phyloP scores from a whole-genome alignment of 306 rosid genomes.

The Adenanthera pavonina region DNA sequence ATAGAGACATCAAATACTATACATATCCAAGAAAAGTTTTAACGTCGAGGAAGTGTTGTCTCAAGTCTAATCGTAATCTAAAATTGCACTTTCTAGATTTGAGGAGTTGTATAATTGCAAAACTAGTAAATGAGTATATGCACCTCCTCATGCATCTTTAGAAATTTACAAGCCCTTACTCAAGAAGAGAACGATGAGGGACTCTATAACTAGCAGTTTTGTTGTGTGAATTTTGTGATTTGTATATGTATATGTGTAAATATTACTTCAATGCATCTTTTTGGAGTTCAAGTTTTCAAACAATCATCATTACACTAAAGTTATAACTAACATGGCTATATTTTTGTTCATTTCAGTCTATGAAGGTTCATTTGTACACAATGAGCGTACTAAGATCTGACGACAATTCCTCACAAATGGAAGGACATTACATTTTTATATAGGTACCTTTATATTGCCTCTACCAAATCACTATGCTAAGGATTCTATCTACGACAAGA shows the following conservation, averaged over 20 bases:
- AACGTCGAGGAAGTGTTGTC: slow-evolving; percentile 4
- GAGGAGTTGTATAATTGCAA: not conserved
- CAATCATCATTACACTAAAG: not conserved
- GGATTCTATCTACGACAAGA: slow-evolving; percentile 29
- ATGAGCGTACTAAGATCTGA: slow-evolving; percentile 91
- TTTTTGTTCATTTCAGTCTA: slow-evolving; percentile 60
- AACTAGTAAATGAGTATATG: slow-evolving; percentile 20
- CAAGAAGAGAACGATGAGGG: not conserved
- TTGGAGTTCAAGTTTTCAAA: slow-evolving; percentile 34
- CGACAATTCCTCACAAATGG: slow-evolving; percentile 52
- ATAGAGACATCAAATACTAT: not conserved
- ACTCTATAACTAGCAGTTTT: slow-evolving; percentile 26
- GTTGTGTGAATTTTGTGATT: slow-evolving; percentile 30
- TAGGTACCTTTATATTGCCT: slow-evolving; percentile 59
- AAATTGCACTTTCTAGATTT: not conserved
- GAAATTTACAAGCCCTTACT: slow-evolving; percentile 14
- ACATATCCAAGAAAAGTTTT: not conserved
- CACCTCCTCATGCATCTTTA: slow-evolving; percentile 13
- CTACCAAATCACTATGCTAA: slow-evolving; percentile 17
- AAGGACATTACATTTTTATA: slow-evolving; percentile 75
- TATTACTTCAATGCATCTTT: slow-evolving; percentile 50
- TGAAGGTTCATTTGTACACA: slow-evolving; percentile 74
- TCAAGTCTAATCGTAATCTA: not conserved
- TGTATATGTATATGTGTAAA: slow-evolving; percentile 80
- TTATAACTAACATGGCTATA: slow-evolving; percentile 23